Base-by-base conservation (phyloP, 768 basidiomycete species). In the Rhodotorula graminis region DNA sequence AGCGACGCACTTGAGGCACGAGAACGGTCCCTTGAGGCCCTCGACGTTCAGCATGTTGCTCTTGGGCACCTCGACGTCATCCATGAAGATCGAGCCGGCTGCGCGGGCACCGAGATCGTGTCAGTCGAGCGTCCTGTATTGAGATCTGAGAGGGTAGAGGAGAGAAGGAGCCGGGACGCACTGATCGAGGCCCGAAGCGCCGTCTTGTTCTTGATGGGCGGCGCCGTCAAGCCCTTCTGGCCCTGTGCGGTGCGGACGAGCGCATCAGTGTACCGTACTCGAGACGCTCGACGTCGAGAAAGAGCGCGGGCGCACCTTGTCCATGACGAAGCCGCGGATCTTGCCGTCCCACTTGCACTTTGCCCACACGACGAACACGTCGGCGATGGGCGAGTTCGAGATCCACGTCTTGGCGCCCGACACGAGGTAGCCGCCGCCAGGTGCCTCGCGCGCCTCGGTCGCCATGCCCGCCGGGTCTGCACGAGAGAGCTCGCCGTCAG, bases 371-470 rank as follows among this genome's bases (percentile, higher is more conserved):
- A 98, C 84, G 79, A 96, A 94, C 1, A 98, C 80, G 74, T 96
- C 94, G 1, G 70, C 70, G 53, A 78, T 66, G 14, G 78, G 78
- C 19, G 74, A 69, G 79, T 96, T 96, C 23, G 92, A 87, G 79
- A 98, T 98, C 95, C 95, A 98, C 0, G 93, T 98, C 84, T 98
- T 98, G 81, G 90, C 90, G 64, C 95, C 95, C 74, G 88, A 90
- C 64, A 98, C 79, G 37, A 90, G 82, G 81, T 88, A 97, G 9
- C 92, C 93, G n/a, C 70, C 92, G 65, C 89, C 89, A 14, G 81
- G 79, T 0, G 85, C 84, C 80, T 96, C 92, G 72, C 87, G 87
- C 19, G 93, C 95, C 40, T 86, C 88, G 2, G 95, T 96, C 78
- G 94, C 91, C 95, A 98, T 97, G n/a, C 89, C 88, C n/a, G 88